Conservation (phyloP, 176 grass and related monocot genomes). For the Musa schizocarpa region DNA sequence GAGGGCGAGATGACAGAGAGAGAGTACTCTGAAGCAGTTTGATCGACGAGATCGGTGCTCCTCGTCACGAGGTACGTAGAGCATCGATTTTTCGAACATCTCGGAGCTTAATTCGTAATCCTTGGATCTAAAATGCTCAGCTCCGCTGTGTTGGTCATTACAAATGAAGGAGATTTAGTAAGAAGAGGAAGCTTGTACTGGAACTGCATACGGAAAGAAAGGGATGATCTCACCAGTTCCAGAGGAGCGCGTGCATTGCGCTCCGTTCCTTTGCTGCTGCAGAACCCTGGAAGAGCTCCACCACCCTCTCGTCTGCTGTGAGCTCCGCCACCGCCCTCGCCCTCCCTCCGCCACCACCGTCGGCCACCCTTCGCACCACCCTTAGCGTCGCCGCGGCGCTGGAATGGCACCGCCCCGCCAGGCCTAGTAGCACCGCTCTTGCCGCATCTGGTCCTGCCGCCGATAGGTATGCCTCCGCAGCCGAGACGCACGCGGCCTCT, state of each 20-base stretch:
- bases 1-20: conserved; percentile 64
- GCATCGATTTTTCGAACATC: conserved; percentile 87
- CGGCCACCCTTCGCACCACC: conserved; percentile 54
- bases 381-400: conserved; percentile 47
- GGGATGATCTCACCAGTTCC: conserved; percentile 59
- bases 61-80: conserved; percentile 70
- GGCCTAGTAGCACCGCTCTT: conserved; percentile 43
- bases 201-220: neutral
- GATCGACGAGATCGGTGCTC: conserved; percentile 60
- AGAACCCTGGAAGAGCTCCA: conserved; percentile 48
- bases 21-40: conserved; percentile 73
- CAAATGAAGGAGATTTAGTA: conserved; percentile 20
- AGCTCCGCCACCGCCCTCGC: conserved; percentile 59
- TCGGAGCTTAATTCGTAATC: conserved; percentile 52
- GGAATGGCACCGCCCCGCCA: conserved; percentile 41
- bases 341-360: conserved; percentile 26
- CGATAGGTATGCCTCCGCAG: conserved; percentile 61
- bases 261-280: conserved; percentile 39
- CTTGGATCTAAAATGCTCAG: conserved; percentile 66
- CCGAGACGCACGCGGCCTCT: conserved; percentile 45
- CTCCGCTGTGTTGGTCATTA: conserved; percentile 37
- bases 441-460: conserved; percentile 46
- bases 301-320: conserved; percentile 67
- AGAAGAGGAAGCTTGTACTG: neutral
- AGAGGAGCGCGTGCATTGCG: conserved; percentile 78